A percentile compares a stretch with the other conserved stretches of the same genome.
Evolutionary conservation across 2,329 filamentous ascomycete species (phyloP).

Genomic region (Paecilomyces formosus): DNA sequence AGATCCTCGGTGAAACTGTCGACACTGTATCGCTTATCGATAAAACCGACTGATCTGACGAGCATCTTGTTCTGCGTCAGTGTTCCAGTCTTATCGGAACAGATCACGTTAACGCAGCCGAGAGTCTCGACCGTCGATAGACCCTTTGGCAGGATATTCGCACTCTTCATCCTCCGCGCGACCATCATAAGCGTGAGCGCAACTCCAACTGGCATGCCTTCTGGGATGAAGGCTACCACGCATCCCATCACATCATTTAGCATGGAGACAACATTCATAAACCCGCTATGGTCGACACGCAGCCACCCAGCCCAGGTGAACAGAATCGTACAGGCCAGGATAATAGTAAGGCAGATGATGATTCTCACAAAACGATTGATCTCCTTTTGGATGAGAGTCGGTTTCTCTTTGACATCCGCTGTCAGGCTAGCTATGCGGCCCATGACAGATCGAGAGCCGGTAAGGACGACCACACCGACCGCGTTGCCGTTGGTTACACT

Average conservation of each 20-base stretch:
- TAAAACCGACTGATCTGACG: constrained; percentile 60
- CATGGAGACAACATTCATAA: constrained; percentile 64
- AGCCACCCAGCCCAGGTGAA: constrained; percentile 60
- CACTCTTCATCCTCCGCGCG: constrained; percentile 67
- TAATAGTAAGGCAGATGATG: constrained; percentile 61
- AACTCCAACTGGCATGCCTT: constrained; percentile 64
- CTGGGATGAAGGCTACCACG: constrained; percentile 71
- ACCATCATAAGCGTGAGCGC: constrained; percentile 68
- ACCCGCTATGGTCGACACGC: constrained; percentile 55
- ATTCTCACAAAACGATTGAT: constrained; percentile 65
- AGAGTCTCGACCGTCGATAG: constrained; percentile 72
- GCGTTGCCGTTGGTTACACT: constrained; percentile 66
- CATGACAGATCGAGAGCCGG: constrained; percentile 66
- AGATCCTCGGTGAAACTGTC: constrained; percentile 43
- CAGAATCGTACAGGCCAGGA: constrained; percentile 48
- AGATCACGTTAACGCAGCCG: constrained; percentile 66
- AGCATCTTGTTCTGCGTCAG: constrained; percentile 61
- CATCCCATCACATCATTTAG: constrained; percentile 68
- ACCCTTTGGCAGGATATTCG: constrained; percentile 72
- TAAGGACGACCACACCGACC: constrained; percentile 62
- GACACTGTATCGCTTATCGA: constrained; percentile 42
- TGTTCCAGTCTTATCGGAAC: constrained; percentile 67
- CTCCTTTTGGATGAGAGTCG: constrained; percentile 66
- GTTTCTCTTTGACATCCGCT: constrained; percentile 59
- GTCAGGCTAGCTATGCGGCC: constrained; percentile 69